Evolutionary conservation across 768 basidiomycete genomes (phyloP), one percentile per base, ranked within the genome.

Genomic region (Mycena galericulata): DNA sequence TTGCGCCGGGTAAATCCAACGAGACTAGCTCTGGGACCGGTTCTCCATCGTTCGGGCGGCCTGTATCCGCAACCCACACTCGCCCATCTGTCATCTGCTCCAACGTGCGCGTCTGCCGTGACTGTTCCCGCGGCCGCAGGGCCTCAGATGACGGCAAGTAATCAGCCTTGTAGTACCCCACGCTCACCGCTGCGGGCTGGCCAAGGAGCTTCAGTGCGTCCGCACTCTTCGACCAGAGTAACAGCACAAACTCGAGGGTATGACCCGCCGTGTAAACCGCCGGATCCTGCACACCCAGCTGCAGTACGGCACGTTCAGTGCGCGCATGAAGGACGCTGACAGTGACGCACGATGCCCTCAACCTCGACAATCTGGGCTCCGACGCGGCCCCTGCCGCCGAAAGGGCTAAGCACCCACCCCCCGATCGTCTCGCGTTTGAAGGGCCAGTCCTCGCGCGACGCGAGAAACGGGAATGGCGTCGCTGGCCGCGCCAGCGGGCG

Each of bases 391-490:
- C 70, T 53, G 5, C 70, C 70, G 7, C 70, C 70, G 59, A 72
- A 72, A n/a, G 70, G 70, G 51, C 54, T 68, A 12, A 72, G 67
- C 22, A 70, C 58, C 72, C 72, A 72, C 12, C 72, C 72, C 8
- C 72, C 72, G 11, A 72, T 26, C 6, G 63, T 46, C 40, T 72
- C 72, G 41, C 65, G 68, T 30, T 72, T 67, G 40, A 72, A 63
- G 1, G 72, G 72, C 72, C 72, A 72, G 41, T 72, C 72, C 47
- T 72, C 72, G 27, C 68, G 72, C 32, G 68, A 67, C 22, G 62
- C 51, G 51, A 72, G 72, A 47, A 56, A 72, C 17, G 72, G 72
- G 47, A 72, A 72, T 34, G 68, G 72, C 7, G 58, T 65, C 7
- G 58, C 36, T n/a, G 53, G 49, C 10, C 50, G 68, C 15, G 68